Conservation (phyloP, 2,329 filamentous ascomycete genomes). For the Dothidotthia symphoricarpi region DNA sequence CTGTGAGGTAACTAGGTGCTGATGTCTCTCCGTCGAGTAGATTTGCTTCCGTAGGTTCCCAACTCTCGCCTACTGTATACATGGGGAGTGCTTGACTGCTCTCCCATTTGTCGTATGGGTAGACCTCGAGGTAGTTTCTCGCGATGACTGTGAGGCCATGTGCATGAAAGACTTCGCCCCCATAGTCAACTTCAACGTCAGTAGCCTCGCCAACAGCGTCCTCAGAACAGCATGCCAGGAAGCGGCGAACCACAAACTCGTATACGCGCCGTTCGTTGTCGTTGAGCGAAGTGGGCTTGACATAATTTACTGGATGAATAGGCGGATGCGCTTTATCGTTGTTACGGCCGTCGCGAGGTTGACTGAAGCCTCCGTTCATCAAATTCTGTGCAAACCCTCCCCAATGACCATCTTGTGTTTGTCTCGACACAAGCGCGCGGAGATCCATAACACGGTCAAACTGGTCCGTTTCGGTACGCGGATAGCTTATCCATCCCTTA, state of each 20-base stretch:
- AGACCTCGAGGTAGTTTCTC: slow-evolving; percentile 92
- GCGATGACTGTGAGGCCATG: slow-evolving; percentile 82
- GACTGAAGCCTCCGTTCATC: slow-evolving; percentile 71
- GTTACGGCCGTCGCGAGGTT: slow-evolving; percentile 77
- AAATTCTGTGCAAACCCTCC: slow-evolving; percentile 75
- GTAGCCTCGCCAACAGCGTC: slow-evolving; percentile 86
- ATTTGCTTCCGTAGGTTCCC: slow-evolving; percentile 83
- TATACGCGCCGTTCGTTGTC: slow-evolving; percentile 75
- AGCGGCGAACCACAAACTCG: slow-evolving; percentile 87
- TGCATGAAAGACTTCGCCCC: slow-evolving; percentile 76
- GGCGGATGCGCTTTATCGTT: slow-evolving; percentile 98
- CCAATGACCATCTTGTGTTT: slow-evolving; percentile 74
- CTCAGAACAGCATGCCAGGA: slow-evolving; percentile 92
- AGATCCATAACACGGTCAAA: slow-evolving; percentile 91
- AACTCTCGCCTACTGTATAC: slow-evolving; percentile 75
- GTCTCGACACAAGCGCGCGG: slow-evolving; percentile 75
- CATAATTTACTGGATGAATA: slow-evolving; percentile 92
- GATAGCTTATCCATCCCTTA: slow-evolving; percentile 95
- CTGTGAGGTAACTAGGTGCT: slow-evolving; percentile 82
- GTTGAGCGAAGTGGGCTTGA: slow-evolving; percentile 59
- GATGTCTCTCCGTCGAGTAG: slow-evolving; percentile 90
- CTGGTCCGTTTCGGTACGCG: slow-evolving; percentile 92
- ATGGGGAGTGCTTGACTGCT: slow-evolving; percentile 78
- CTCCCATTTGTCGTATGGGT: slow-evolving; percentile 95
- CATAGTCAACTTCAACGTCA: slow-evolving; percentile 80